A percentile compares a stretch with the other conserved stretches of the same genome.
Conservation (phyloP, 2,329 filamentous ascomycete species). For the Lachnellula arida region DNA sequence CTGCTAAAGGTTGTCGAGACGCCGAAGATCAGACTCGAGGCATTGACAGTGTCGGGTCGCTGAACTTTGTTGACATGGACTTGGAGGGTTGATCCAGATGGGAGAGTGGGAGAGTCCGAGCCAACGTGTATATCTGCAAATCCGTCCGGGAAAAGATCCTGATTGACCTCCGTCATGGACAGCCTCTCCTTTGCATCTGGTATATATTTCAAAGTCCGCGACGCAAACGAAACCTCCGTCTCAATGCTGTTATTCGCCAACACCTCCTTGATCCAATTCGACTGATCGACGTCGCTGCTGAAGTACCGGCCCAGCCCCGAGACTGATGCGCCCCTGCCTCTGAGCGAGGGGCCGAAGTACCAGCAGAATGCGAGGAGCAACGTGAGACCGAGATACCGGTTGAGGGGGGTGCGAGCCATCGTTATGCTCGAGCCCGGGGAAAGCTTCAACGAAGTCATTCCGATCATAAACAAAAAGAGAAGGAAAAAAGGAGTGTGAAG, state of each 20-base stretch:
- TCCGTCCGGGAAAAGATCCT: constrained; percentile 23
- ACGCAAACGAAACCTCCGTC: constrained; percentile 26
- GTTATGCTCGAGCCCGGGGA: constrained; percentile 5
- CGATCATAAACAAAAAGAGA: not conserved
- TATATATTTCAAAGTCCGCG: constrained; percentile 28
- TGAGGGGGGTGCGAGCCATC: constrained; percentile 19
- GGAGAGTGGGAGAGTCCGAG: constrained; percentile 11
- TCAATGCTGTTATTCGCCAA: constrained; percentile 25
- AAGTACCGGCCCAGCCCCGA: not conserved
- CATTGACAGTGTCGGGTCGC: constrained; percentile 47
- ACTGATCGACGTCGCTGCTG: constrained; percentile 12
- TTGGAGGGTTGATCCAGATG: constrained; percentile 19
- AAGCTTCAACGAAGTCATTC: constrained; percentile 4
- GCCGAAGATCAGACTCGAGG: constrained; percentile 54
- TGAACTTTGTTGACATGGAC: constrained; percentile 37
- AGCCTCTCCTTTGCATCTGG: constrained; percentile 24
- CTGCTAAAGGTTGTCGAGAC: constrained; percentile 55
- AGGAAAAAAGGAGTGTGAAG: not conserved
- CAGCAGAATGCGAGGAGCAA: constrained; percentile 14
- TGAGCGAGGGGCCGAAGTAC: constrained; percentile 15
- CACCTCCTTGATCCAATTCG: constrained; percentile 21
- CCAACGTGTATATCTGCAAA: constrained; percentile 22
- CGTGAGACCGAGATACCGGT: constrained; percentile 17
- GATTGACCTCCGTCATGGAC: constrained; percentile 23
- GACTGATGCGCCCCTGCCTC: constrained; percentile 2